Conservation (phyloP, 257 asterid genomes). For the Solanum sejunctum region DNA sequence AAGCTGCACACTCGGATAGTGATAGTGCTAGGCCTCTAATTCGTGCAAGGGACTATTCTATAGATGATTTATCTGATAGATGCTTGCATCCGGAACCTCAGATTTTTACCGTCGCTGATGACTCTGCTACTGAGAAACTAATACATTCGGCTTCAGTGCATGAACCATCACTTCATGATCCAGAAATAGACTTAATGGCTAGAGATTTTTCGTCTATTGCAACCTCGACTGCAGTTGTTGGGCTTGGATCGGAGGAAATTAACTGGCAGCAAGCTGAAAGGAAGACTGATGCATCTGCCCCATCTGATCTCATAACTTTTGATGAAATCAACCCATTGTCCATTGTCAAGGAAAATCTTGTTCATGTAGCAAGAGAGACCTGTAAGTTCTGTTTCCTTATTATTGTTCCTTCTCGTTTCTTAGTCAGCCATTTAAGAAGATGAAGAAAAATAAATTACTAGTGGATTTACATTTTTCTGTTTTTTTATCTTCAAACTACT, state of each 20-base stretch:
- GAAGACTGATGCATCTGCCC: slow-evolving; percentile 5
- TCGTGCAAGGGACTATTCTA: background rate
- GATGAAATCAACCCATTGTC: slow-evolving; percentile 15
- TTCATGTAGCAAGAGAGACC: slow-evolving; percentile 14
- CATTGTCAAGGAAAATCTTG: slow-evolving; percentile 6
- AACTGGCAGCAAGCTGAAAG: slow-evolving; percentile 21
- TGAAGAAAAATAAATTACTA: background rate
- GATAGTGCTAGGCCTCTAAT: slow-evolving; percentile 4
- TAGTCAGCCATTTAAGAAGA: background rate
- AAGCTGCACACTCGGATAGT: slow-evolving; percentile 10
- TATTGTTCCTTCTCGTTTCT: background rate
- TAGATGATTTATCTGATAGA: background rate
- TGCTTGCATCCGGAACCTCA: slow-evolving; percentile 2
- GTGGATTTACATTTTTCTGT: background rate
- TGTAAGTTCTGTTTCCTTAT: slow-evolving; percentile 22
- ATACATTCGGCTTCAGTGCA: slow-evolving; percentile 19
- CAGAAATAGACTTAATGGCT: slow-evolving; percentile 9
- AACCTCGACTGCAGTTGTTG: slow-evolving; percentile 16
- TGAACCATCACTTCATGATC: slow-evolving; percentile 11
- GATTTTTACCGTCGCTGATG: slow-evolving; percentile 4
- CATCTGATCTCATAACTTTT: slow-evolving; percentile 16
- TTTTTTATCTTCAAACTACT: background rate
- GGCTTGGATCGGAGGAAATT: slow-evolving; percentile 27
- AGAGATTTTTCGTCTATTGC: slow-evolving; percentile 5
- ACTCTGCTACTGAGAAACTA: slow-evolving; percentile 16